phyloP scores from a whole-genome alignment of 441 rosid species.

The Brassica hybrid region DNA sequence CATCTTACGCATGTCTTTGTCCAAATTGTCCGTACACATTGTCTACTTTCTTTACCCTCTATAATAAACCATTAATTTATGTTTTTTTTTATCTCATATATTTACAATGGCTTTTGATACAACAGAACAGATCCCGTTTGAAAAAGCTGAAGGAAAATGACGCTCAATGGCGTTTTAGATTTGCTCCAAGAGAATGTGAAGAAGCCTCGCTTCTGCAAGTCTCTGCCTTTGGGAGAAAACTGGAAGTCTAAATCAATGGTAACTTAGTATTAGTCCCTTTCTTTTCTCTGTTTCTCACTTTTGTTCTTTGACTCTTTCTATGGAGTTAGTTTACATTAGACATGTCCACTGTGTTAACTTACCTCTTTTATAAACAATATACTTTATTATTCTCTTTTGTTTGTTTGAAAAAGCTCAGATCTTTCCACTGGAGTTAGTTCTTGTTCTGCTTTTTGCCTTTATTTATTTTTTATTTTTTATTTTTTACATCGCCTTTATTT shows the following conservation, averaged over 20 bases:
- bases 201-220: conserved; percentile 34
- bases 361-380: too few relatives aligned
- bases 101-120: background rate
- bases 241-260: conserved; percentile 40
- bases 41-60: background rate
- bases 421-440: too few relatives aligned
- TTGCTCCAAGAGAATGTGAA: background rate
- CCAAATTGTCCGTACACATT: conserved; percentile 10
- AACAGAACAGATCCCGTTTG: background rate
- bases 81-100: background rate
- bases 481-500: background rate
- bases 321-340: background rate
- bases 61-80: too few relatives aligned
- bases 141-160: conserved; percentile 13
- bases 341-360: too few relatives aligned
- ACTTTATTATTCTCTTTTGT: background rate
- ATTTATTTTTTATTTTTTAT: too few relatives aligned
- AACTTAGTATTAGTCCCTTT: background rate
- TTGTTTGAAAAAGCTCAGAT: background rate
- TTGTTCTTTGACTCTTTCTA: too few relatives aligned
- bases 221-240: background rate
- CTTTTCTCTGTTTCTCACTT: background rate
- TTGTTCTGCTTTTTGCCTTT: conserved; percentile 1
- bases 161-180: background rate
- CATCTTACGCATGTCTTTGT: background rate